Evolutionary conservation across 306 rosid genomes (phyloP).

Genomic region (Hylodesmum podocarpum): DNA sequence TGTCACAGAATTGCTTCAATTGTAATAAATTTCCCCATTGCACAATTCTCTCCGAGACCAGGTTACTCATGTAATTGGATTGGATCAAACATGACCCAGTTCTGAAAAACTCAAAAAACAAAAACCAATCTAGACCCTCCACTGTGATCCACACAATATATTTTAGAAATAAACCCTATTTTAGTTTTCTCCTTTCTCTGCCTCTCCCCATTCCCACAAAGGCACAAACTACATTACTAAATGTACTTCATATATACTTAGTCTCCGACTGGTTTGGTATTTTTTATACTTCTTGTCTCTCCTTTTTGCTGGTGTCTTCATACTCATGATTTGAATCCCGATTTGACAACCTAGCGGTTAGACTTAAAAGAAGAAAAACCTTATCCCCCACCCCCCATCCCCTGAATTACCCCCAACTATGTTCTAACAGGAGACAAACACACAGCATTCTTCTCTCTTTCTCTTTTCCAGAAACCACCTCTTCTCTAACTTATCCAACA

Average conservation of each 20-base stretch:
- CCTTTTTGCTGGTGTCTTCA: too few species aligned
- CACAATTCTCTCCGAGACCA: background rate
- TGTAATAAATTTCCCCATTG: background rate
- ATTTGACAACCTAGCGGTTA: too few species aligned
- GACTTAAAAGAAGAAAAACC: too few species aligned
- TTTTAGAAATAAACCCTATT: too few species aligned
- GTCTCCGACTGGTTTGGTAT: too few species aligned
- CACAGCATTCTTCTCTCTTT: background rate
- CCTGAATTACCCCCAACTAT: background rate
- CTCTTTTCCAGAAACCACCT: background rate
- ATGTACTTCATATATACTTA: too few species aligned
- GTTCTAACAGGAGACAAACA: background rate
- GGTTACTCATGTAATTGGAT: background rate
- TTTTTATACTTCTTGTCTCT: too few species aligned
- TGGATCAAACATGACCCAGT: background rate
- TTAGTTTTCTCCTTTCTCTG: too few species aligned
- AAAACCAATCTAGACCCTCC: background rate
- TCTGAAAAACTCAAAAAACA: too few species aligned
- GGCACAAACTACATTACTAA: too few species aligned
- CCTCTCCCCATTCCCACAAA: too few species aligned
- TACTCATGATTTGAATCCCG: too few species aligned
- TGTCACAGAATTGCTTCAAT: background rate
- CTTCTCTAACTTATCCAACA: background rate
- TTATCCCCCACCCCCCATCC: background rate
- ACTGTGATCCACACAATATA: background rate